phyloP scores from a whole-genome alignment of 805 yeast species.

The Torulaspora microellipsoides region DNA sequence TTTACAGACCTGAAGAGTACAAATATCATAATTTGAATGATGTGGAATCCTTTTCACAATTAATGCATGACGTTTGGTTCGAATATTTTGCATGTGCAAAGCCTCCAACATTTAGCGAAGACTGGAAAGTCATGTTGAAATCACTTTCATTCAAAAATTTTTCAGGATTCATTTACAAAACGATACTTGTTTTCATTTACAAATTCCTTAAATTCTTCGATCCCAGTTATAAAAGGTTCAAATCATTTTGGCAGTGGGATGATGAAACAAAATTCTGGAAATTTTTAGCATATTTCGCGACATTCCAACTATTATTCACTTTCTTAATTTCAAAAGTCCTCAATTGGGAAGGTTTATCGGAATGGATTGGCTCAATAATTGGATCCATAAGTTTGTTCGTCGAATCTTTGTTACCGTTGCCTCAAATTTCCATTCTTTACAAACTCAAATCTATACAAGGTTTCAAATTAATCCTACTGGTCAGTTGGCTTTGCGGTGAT shows the following conservation, averaged over 20 bases:
- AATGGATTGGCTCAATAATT: slow-evolving; percentile 47
- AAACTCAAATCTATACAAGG: slow-evolving; percentile 68
- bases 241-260: slow-evolving; percentile 84
- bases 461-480: slow-evolving; percentile 65
- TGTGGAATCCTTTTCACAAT: slow-evolving; percentile 30
- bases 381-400: slow-evolving; percentile 65
- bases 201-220: slow-evolving; percentile 59
- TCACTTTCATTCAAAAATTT: slow-evolving; percentile 22
- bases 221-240: slow-evolving; percentile 60
- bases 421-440: slow-evolving; percentile 67
- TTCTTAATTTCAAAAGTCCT: slow-evolving; percentile 30
- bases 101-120: slow-evolving; percentile 26
- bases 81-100: slow-evolving; percentile 27
- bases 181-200: slow-evolving; percentile 29
- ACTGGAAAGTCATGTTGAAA: slow-evolving; percentile 27
- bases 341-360: slow-evolving; percentile 46
- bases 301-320: slow-evolving; percentile 35
- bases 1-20: slow-evolving; percentile 47
- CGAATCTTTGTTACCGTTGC: slow-evolving; percentile 70
- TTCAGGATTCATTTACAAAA: slow-evolving; percentile 23
- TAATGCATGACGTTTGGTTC: slow-evolving; percentile 33
- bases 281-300: slow-evolving; percentile 48
- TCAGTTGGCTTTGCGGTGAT: slow-evolving; percentile 91
- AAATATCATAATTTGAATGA: slow-evolving; percentile 37
- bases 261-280: slow-evolving; percentile 55